These are phyloP conservation scores for Sarocladium kiliense DNA, from an alignment of 2,329 filamentous ascomycete species.

Conservation along the genomic window DNA sequence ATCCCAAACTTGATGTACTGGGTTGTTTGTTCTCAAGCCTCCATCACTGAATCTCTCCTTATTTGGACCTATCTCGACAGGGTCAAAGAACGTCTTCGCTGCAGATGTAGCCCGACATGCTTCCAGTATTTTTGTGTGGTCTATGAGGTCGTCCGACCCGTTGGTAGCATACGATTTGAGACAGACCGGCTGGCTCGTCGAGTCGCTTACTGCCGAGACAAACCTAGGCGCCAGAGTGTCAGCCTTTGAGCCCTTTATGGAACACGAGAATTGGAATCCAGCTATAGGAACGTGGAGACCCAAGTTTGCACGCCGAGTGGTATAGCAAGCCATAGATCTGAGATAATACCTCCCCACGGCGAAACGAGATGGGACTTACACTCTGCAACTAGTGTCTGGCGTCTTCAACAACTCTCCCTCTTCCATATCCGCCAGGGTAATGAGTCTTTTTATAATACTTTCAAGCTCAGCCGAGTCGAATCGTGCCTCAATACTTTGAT, in stretches of 20 bases:
- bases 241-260: background rate
- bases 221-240: background rate
- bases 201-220: slow-evolving; percentile 12
- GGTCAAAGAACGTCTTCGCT: background rate
- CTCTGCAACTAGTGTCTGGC: slow-evolving; percentile 1
- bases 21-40: slow-evolving; percentile 35
- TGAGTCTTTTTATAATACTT: background rate
- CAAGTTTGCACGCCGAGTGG: too few species aligned
- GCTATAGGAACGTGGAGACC: too few species aligned
- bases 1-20: slow-evolving; percentile 31
- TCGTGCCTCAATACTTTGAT: background rate
- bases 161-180: background rate
- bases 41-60: slow-evolving; percentile 32
- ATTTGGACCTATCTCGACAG: slow-evolving; percentile 12
- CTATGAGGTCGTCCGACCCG: background rate
- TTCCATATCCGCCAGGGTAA: background rate
- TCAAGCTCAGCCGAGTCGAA: slow-evolving; percentile 2
- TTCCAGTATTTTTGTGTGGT: background rate
- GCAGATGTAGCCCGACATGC: background rate
- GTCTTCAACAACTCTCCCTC: background rate
- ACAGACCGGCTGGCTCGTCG: slow-evolving; percentile 22
- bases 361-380: slow-evolving; percentile 4
- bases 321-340: too few species aligned
- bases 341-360: too few species aligned
- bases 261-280: too few species aligned